Base-by-base conservation (phyloP, 2,329 filamentous ascomycete genomes). In the Penicillium sp. region DNA sequence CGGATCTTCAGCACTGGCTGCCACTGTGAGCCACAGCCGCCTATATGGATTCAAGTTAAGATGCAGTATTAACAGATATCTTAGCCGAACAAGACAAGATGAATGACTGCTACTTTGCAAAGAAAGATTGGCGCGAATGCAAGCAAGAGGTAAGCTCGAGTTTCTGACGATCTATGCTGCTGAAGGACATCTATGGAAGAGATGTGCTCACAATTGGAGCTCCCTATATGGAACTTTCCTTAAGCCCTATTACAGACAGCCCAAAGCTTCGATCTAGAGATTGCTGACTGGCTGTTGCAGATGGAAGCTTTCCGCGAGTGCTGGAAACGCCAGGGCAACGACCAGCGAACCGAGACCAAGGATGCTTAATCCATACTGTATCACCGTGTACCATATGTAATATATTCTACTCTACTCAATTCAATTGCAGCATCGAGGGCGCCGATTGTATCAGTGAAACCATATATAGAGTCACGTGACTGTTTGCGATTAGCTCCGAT, bases 1-100 rank as follows among this genome's bases (percentile, higher is more conserved):
- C 84, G 94, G 70, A 97, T 97, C 74, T 96, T 91, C 79, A 96
- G 91, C 79, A 97, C 93, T 3, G 94, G 93, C 54, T 97, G 93
- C 70, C 85, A 92, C 75, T 87, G 93, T 96, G 77, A 69, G 78
- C 55, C 14, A 45, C 24, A 14, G 34, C 34, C 7, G n/a, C 34
- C 34, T n/a, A 18, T 44, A 11, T 14, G 44, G 32, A 13, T 36
- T 2, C 22, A 24, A 21, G 14, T 18, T n/a, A 4, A 4, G 8
- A 31, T 21, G 64, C 36, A 56, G 27, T 14, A 21, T 45, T 62
- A 18, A 59, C 16, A 51, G 11, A 9, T 2, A 2, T 2, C 34
- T 43, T 62, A 97, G 93, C 85, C 21, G 93, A 97, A 70, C 96
- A 97, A 68, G 79, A 83, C 50, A 92, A 86, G 68, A 83, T 99